phyloP scores from a whole-genome alignment of 768 basidiomycete genomes.

The Hygrocybe punicea region DNA sequence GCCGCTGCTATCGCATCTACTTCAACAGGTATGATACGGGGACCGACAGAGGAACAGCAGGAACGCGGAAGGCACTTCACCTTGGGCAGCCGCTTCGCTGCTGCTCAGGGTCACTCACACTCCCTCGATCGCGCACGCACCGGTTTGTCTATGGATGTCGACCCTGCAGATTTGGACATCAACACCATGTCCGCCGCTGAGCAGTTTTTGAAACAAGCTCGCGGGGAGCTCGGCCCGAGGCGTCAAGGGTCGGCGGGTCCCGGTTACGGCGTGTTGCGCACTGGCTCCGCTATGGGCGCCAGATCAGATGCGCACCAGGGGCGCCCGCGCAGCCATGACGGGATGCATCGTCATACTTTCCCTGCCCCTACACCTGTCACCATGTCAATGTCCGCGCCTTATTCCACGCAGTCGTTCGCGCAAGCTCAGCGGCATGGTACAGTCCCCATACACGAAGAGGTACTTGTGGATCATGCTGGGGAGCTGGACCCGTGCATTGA shows the following conservation, averaged over 20 bases:
- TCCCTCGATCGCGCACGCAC: not conserved
- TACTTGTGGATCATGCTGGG: not conserved
- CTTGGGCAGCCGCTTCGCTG: slow-evolving; percentile 12
- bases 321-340: slow-evolving; percentile 33
- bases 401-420: slow-evolving; percentile 24
- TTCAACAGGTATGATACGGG: slow-evolving; percentile 2
- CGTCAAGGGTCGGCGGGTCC: too few relatives aligned
- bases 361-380: slow-evolving; percentile 17
- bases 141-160: not conserved
- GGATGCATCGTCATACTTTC: slow-evolving; percentile 31
- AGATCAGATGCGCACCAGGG: not conserved
- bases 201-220: slow-evolving; percentile 61
- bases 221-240: slow-evolving; percentile 46
- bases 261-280: not conserved
- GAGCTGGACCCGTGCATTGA: not conserved
- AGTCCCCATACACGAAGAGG: not conserved
- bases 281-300: slow-evolving; percentile 20
- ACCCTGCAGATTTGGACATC: slow-evolving; percentile 5
- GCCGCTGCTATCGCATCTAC: not conserved
- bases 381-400: slow-evolving; percentile 17
- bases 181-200: slow-evolving; percentile 52
- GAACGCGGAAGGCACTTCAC: slow-evolving; percentile 20
- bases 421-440: slow-evolving; percentile 24
- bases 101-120: not conserved
- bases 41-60: not conserved